These are phyloP conservation scores for Plenodomus tracheiphilus DNA, from an alignment of 2,329 filamentous ascomycete species.

Conservation along the genomic window DNA sequence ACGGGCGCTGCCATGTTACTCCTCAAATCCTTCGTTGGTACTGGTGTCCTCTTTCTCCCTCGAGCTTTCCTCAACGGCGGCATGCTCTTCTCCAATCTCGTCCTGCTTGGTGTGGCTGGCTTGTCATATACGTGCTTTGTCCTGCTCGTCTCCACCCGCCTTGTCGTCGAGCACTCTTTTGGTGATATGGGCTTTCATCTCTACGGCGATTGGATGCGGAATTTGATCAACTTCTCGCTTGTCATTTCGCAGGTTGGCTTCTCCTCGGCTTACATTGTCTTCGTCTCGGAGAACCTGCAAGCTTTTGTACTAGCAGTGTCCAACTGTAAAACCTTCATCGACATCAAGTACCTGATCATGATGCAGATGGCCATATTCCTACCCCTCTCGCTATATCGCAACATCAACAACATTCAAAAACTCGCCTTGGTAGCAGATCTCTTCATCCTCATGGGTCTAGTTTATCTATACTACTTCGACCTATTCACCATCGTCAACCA, in stretches of 20 bases:
- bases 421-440: slow-evolving; percentile 91
- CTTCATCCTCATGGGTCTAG: slow-evolving; percentile 89
- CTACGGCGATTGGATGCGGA: slow-evolving; percentile 88
- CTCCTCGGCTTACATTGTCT: slow-evolving; percentile 93
- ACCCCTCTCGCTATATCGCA: slow-evolving; percentile 88
- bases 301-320: slow-evolving; percentile 92
- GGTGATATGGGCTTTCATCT: slow-evolving; percentile 93
- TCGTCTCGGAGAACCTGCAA: slow-evolving; percentile 92
- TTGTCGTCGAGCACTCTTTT: slow-evolving; percentile 90
- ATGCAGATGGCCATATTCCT: slow-evolving; percentile 96
- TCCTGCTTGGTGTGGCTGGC: slow-evolving; percentile 81
- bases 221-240: slow-evolving; percentile 84
- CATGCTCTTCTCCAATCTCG: slow-evolving; percentile 93
- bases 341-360: slow-evolving; percentile 86
- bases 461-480: slow-evolving; percentile 96
- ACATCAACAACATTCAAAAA: slow-evolving; percentile 96
- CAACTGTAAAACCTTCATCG: slow-evolving; percentile 81
- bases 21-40: slow-evolving; percentile 97
- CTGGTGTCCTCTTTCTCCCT: slow-evolving; percentile 89
- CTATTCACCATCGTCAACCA: slow-evolving; percentile 76
- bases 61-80: slow-evolving; percentile 94
- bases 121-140: slow-evolving; percentile 99
- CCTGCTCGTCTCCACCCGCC: slow-evolving; percentile 81
- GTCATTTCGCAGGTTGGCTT: slow-evolving; percentile 96
- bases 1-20: slow-evolving; percentile 81